phyloP scores from a whole-genome alignment of 1,284 basidiomycete species.

The Cryptococcus depauperatus region DNA sequence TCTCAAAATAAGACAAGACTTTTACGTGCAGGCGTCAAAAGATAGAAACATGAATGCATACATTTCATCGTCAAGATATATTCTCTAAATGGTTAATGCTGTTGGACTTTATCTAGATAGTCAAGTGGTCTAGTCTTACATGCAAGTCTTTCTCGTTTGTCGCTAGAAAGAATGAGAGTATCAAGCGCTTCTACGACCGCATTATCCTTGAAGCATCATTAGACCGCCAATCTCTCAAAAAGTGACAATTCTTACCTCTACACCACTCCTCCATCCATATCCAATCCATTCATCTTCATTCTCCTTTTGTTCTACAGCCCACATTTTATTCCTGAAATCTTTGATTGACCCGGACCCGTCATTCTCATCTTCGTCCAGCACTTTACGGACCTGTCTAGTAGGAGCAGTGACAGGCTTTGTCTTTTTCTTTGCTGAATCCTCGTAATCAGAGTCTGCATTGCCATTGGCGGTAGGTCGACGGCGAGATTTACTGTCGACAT shows the following conservation, averaged over 20 bases:
- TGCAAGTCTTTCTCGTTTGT: conserved; percentile 26
- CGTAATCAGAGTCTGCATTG: conserved; percentile 12
- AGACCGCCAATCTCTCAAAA: too few species aligned
- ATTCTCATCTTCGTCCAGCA: conserved; percentile 33
- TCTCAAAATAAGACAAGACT: too few species aligned
- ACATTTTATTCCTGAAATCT: conserved; percentile 44
- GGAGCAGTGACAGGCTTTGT: conserved; percentile 3
- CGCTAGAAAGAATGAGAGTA: conserved; percentile 27
- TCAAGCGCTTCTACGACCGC: conserved; percentile 25
- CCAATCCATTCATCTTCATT: conserved; percentile 39
- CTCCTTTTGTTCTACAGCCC: conserved; percentile 31
- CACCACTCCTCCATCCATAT: conserved; percentile 36
- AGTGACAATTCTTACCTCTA: too few species aligned
- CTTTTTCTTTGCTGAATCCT: conserved; percentile 13
- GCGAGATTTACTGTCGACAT: conserved; percentile 23
- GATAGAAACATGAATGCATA: neutral
- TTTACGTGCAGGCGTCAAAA: too few species aligned
- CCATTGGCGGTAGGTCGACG: conserved; percentile 12
- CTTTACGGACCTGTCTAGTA: conserved; percentile 3
- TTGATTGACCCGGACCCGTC: conserved; percentile 42
- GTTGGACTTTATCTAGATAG: conserved; percentile 27
- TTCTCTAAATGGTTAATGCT: too few species aligned
- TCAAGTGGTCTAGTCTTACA: conserved; percentile 35
- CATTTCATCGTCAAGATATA: neutral
- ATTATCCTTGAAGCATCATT: conserved; percentile 25